Conservation (phyloP, 2,329 filamentous ascomycete species). For the Huntiella omanensis region DNA sequence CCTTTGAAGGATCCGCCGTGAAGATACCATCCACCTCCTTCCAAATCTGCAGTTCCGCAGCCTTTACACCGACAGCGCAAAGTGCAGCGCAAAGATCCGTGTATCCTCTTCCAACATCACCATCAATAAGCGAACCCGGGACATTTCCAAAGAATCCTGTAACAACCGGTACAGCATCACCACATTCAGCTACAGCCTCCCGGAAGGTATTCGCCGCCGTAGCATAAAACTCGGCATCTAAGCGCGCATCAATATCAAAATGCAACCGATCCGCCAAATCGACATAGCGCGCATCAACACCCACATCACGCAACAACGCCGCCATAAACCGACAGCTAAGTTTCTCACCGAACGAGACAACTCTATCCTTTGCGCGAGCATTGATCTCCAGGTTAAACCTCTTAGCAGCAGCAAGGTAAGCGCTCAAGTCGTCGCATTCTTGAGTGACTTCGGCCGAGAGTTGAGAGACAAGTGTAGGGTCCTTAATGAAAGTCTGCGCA, state of each 20-base stretch:
- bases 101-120: conserved; percentile 82
- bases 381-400: conserved; percentile 59
- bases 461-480: conserved; percentile 33
- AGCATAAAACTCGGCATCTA: conserved; percentile 54
- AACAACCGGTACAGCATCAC: conserved; percentile 52
- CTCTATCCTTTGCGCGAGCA: conserved; percentile 61
- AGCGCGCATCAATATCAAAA: conserved; percentile 36
- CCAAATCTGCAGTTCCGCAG: conserved; percentile 88
- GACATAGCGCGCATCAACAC: conserved; percentile 73
- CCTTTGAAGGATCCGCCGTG: conserved; percentile 65
- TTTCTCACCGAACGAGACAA: conserved; percentile 92
- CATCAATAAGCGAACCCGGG: conserved; percentile 72
- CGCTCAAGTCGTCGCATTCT: conserved; percentile 65
- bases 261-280: conserved; percentile 72
- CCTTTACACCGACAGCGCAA: conserved; percentile 71
- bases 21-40: conserved; percentile 98
- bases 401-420: conserved; percentile 47
- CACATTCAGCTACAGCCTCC: conserved; percentile 46
- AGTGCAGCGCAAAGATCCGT: conserved; percentile 91
- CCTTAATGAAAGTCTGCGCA: conserved; percentile 42
- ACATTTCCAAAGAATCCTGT: conserved; percentile 94
- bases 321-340: conserved; percentile 86
- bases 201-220: conserved; percentile 40
- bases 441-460: conserved; percentile 49
- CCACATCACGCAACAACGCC: conserved; percentile 60